A percentile compares a stretch with the other conserved stretches of the same genome.
Conservation (phyloP, 2,329 filamentous ascomycete genomes). For the Aspergillus quadricinctus region DNA sequence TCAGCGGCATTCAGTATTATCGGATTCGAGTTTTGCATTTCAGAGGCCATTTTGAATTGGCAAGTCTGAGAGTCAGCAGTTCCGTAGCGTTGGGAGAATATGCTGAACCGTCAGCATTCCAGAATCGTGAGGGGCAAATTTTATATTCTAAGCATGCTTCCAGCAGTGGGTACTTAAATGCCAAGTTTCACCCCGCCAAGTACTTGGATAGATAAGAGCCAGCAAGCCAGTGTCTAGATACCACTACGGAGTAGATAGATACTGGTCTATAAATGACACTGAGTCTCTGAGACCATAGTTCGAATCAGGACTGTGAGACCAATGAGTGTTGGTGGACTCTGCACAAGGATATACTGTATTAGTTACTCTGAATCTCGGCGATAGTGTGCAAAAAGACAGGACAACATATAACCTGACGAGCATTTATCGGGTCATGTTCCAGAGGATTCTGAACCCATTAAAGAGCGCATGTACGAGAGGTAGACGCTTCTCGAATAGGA, state of each 20-base stretch:
- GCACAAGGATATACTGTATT: no score
- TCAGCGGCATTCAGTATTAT: slow-evolving; percentile 85
- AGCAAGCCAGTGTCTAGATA: neutral
- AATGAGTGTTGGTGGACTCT: neutral
- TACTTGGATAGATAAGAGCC: neutral
- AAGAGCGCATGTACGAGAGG: no score
- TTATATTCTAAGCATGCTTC: slow-evolving; percentile 36
- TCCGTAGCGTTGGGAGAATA: neutral
- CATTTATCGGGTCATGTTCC: neutral
- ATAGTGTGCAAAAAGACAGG: no score
- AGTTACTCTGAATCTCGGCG: no score
- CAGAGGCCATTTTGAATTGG: slow-evolving; percentile 23
- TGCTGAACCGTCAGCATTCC: neutral
- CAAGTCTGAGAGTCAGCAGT: neutral
- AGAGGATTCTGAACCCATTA: neutral
- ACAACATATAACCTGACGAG: neutral
- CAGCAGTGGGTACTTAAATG: no score
- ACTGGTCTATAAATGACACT: neutral
- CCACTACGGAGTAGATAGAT: neutral
- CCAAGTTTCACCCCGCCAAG: neutral
- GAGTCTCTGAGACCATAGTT: neutral
- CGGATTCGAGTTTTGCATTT: slow-evolving; percentile 65
- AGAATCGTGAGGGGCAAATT: neutral
- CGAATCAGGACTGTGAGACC: neutral
- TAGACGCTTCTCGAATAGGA: neutral